Evolutionary conservation across 2,329 filamentous ascomycete species (phyloP).

Genomic region (Colletotrichum musicola): DNA sequence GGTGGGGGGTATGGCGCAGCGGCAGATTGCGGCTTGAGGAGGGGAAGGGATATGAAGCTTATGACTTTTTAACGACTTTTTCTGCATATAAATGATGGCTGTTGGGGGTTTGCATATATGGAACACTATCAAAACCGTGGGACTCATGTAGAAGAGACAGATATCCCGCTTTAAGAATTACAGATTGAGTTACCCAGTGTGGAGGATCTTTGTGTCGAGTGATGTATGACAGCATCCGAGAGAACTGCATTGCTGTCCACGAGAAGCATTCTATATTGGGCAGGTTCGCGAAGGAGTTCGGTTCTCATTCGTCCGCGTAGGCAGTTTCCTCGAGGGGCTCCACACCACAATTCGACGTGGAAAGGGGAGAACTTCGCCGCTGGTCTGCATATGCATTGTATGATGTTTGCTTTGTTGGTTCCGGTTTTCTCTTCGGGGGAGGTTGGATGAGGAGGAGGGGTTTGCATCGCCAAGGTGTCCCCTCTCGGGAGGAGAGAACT

Average conservation of each 20-base stretch:
- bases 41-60: too few relatives aligned
- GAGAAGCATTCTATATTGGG: background rate
- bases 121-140: too few relatives aligned
- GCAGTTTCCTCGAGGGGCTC: background rate
- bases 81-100: too few relatives aligned
- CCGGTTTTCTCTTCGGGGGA: too few relatives aligned
- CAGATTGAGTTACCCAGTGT: too few relatives aligned
- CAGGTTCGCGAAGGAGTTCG: background rate
- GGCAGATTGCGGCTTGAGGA: background rate
- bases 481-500: too few relatives aligned
- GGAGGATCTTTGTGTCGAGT: background rate
- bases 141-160: too few relatives aligned
- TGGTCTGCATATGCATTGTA: background rate
- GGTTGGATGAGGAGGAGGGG: too few relatives aligned
- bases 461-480: too few relatives aligned
- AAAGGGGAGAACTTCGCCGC: constrained; percentile 3
- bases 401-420: constrained; percentile 5
- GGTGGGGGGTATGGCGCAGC: background rate
- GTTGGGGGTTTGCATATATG: too few relatives aligned
- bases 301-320: background rate
- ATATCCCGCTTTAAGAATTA: too few relatives aligned
- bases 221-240: background rate
- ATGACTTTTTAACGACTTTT: too few relatives aligned
- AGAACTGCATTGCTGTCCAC: background rate
- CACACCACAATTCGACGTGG: background rate